phyloP scores from a whole-genome alignment of 164 flowering plant species.

The Taxillus chinensis region DNA sequence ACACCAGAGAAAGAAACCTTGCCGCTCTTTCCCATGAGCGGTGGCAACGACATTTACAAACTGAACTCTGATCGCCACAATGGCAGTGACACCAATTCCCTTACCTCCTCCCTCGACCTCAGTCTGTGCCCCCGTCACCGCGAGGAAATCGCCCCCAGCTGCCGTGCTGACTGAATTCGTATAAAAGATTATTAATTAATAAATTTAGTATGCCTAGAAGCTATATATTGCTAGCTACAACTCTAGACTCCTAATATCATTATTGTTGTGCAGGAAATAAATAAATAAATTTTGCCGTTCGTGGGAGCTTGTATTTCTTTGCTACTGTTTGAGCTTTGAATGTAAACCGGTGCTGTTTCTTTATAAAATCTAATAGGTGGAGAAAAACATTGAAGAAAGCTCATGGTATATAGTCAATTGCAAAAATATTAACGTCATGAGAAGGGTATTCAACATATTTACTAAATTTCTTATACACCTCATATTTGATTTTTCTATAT shows the following conservation, averaged over 20 bases:
- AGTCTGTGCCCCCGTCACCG: constrained; percentile 50
- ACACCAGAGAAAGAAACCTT: constrained; percentile 54
- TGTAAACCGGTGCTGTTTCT: no score
- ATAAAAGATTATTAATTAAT: background rate
- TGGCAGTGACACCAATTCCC: constrained; percentile 12
- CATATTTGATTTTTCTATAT: no score
- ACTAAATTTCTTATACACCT: no score
- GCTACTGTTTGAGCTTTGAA: no score
- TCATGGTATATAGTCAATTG: no score
- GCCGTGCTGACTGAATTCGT: background rate
- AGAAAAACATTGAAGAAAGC: no score
- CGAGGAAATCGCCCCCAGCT: constrained; percentile 6
- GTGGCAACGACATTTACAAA: constrained; percentile 24
- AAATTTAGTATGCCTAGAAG: background rate
- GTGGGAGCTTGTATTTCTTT: no score
- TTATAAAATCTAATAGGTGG: no score
- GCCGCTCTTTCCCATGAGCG: constrained; percentile 78
- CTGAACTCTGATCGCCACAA: constrained; percentile 6
- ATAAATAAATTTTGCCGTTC: background rate
- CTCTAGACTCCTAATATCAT: background rate
- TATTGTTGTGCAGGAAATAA: background rate
- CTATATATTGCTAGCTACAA: background rate
- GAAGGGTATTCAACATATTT: no score
- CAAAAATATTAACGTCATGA: no score
- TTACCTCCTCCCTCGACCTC: constrained; percentile 51